Evolutionary conservation across 192 early-diverging fungal species (phyloP).

Genomic region (Thamnidium elegans): DNA sequence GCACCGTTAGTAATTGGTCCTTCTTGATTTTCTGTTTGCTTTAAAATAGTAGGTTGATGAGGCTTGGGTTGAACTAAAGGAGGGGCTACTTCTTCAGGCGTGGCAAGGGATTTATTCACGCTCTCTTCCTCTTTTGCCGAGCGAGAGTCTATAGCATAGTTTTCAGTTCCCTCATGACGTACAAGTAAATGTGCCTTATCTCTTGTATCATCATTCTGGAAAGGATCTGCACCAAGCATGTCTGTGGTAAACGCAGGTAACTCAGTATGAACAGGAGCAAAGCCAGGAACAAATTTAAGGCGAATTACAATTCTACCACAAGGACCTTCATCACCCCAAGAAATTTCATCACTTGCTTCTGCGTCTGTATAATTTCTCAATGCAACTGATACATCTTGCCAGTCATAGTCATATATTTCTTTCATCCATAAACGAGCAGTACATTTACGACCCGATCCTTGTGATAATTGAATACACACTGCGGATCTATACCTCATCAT

Average conservation of each 20-base stretch:
- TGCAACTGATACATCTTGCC: slow-evolving; percentile 17
- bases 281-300: slow-evolving; percentile 21
- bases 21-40: no score
- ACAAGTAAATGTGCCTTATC: slow-evolving; percentile 5
- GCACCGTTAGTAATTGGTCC: no score
- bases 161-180: no score
- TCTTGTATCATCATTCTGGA: slow-evolving; percentile 16
- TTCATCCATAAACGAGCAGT: slow-evolving; percentile 25
- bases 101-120: not conserved
- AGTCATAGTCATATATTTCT: slow-evolving; percentile 17
- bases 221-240: slow-evolving; percentile 29
- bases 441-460: not conserved
- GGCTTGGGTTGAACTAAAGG: not conserved
- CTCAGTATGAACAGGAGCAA: slow-evolving; percentile 22
- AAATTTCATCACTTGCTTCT: slow-evolving; percentile 24
- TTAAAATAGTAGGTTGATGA: no score
- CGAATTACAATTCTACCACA: slow-evolving; percentile 8
- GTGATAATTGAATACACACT: slow-evolving; percentile 13
- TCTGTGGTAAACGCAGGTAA: slow-evolving; percentile 15
- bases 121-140: not conserved
- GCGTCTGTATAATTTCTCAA: not conserved
- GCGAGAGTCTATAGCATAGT: slow-evolving; percentile 12
- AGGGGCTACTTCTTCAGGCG: not conserved
- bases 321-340: slow-evolving; percentile 14
- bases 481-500: slow-evolving; percentile 25